Evolutionary conservation across 139 green algal species (phyloP), one percentile per base, ranked within the genome.

Genomic region (Auxenochlorella pyrenoidosa): DNA sequence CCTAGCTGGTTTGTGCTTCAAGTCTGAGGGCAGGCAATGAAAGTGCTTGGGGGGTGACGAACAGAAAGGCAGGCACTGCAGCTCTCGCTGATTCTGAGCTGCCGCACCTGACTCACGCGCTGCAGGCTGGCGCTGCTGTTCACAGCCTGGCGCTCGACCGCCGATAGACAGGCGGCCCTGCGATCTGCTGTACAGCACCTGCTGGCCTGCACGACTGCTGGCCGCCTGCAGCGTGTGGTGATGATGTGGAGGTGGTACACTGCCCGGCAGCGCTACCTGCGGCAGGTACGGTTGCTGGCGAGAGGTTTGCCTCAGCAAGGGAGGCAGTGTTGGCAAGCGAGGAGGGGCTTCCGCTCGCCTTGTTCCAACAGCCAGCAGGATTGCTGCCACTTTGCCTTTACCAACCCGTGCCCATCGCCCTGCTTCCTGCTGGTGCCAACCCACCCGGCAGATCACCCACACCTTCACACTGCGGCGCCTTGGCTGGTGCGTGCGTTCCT

Each of bases 231-330:
- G 41, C 73, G 43, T 34, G 30, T n/a, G 5, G 13, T 79, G 41
- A 79, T 79, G 73, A 79, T 79, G 73, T 79, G 73, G 73, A 41
- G 73, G 3, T 79, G 73, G 73, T 38, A 41, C 38, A 18, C 73
- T 16, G 73, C 73, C 1, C 73, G 73, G 26, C 73, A 79, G 73
- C 73, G 41, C 40, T 79, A 79, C 41, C 41, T 79, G 73, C 73
- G 41, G 22, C 73, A 79, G 66, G 66, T 34, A 38, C 38, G 66
- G 24, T 26, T 71, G 26, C 2, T 10, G 63, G 63, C 1, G 3
- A 18, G 63, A 36, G 8, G 12, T 58, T 6, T 58, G 47, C 6
- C 47, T n/a, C n/a, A n/a, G n/a, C n/a, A n/a, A n/a, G n/a, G n/a
- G n/a, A n/a, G n/a, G n/a, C n/a, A n/a, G n/a, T n/a, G n/a, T n/a